phyloP scores from a whole-genome alignment of 179 eudicot genomes.

The Vitellaria paradoxa region DNA sequence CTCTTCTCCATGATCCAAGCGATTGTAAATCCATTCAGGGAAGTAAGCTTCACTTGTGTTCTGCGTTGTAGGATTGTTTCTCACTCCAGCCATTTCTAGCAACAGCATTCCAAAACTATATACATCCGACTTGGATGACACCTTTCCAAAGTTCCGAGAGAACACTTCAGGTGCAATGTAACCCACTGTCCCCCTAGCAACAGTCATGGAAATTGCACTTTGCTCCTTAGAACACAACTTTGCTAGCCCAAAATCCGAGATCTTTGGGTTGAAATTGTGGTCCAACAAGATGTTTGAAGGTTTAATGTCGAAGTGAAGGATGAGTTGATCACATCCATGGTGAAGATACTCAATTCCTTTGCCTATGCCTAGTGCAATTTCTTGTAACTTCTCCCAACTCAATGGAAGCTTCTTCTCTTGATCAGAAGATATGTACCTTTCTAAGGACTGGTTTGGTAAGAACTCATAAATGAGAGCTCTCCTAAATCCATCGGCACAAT shows the following conservation, averaged over 20 bases:
- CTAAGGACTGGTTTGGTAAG: conserved; percentile 25
- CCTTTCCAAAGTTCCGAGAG: conserved; percentile 26
- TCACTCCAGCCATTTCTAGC: conserved; percentile 31
- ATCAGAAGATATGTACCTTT: conserved; percentile 19
- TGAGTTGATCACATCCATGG: conserved; percentile 33
- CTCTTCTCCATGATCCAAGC: conserved; percentile 27
- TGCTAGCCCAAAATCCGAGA: conserved; percentile 34
- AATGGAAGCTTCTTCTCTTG: not conserved
- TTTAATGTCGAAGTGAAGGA: conserved; percentile 38
- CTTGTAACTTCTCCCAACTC: conserved; percentile 31
- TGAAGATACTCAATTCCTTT: conserved; percentile 40
- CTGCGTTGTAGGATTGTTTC: conserved; percentile 10
- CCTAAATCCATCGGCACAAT: conserved; percentile 31
- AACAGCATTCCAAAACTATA: conserved; percentile 36
- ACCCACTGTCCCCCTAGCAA: conserved; percentile 32
- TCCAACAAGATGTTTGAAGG: conserved; percentile 34
- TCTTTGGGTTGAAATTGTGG: conserved; percentile 31
- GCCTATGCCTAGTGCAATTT: conserved; percentile 29
- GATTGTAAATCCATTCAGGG: conserved; percentile 32
- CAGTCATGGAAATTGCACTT: conserved; percentile 31
- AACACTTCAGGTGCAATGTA: conserved; percentile 36
- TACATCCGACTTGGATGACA: conserved; percentile 26
- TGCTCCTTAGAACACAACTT: conserved; percentile 34
- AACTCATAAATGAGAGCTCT: conserved; percentile 34
- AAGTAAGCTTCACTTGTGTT: conserved; percentile 17